phyloP scores from a whole-genome alignment of 2,329 filamentous ascomycete species.

The Stemphylium lycopersici region DNA sequence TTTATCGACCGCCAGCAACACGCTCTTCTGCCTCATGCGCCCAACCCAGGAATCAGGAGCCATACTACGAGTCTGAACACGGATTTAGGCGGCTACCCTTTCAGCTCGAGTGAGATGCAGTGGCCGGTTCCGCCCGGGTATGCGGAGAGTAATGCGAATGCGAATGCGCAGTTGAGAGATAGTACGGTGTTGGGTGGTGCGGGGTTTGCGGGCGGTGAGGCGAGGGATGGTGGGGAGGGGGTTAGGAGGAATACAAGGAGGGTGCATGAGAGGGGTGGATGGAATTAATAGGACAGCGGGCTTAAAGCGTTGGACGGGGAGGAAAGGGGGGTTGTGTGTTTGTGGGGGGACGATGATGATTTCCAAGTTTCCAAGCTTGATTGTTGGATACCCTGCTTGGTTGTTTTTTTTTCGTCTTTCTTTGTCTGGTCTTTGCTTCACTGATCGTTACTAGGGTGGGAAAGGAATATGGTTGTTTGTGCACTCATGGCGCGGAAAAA shows the following conservation, averaged over 20 bases:
- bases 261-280: constrained; percentile 16
- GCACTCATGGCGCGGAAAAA: too few relatives aligned
- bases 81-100: constrained; percentile 24
- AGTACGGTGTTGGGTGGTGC: constrained; percentile 11
- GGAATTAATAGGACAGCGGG: background rate
- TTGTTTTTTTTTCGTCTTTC: too few relatives aligned
- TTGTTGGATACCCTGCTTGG: too few relatives aligned
- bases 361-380: too few relatives aligned
- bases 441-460: too few relatives aligned
- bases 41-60: constrained; percentile 1
- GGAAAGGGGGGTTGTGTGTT: too few relatives aligned
- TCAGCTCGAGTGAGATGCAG: constrained; percentile 19
- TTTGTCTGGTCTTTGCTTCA: too few relatives aligned
- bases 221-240: background rate
- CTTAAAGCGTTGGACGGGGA: too few relatives aligned
- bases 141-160: constrained; percentile 13
- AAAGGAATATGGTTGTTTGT: too few relatives aligned
- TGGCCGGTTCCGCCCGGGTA: constrained; percentile 30
- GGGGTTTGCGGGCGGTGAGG: background rate
- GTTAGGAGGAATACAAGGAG: constrained; percentile 11
- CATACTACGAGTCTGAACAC: constrained; percentile 19
- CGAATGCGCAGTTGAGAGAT: constrained; percentile 12
- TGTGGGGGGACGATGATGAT: too few relatives aligned
- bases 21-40: constrained; percentile 6
- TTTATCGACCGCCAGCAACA: constrained; percentile 2